phyloP scores from a whole-genome alignment of 805 yeast genomes.

The Kodamaea leandrae region DNA sequence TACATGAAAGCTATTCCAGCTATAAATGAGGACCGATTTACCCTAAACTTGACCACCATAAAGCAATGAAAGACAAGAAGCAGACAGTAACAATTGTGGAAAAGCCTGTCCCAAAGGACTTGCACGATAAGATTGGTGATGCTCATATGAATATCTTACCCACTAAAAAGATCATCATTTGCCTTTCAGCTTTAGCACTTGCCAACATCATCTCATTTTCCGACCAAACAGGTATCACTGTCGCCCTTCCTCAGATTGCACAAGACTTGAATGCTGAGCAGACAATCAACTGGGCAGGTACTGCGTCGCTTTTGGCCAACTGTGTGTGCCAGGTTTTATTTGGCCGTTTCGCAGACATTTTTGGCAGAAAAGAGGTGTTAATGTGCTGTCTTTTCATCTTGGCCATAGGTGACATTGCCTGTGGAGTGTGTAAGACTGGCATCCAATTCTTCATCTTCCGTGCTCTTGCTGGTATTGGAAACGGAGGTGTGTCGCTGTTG shows the following conservation, averaged over 20 bases:
- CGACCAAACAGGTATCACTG: slow-evolving; percentile 50
- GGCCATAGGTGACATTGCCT: slow-evolving; percentile 45
- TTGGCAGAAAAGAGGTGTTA: slow-evolving; percentile 48
- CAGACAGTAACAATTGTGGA: not conserved
- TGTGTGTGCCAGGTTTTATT: slow-evolving; percentile 51
- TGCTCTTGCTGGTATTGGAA: slow-evolving; percentile 55
- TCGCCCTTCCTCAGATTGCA: slow-evolving; percentile 49
- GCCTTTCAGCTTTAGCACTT: slow-evolving; percentile 36
- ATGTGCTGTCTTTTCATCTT: slow-evolving; percentile 39
- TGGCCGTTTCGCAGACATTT: slow-evolving; percentile 56
- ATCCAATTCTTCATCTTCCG: slow-evolving; percentile 50
- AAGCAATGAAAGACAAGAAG: not conserved
- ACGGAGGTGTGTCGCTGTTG: slow-evolving; percentile 51
- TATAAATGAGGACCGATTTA: too few relatives aligned
- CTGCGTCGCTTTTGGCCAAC: slow-evolving; percentile 50
- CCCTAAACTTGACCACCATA: too few relatives aligned
- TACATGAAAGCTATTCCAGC: too few relatives aligned
- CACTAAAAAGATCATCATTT: slow-evolving; percentile 32
- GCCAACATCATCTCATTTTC: slow-evolving; percentile 44
- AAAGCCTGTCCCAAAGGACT: slow-evolving; percentile 1
- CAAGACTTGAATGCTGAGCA: slow-evolving; percentile 44
- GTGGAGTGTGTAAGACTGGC: slow-evolving; percentile 51
- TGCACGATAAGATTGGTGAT: slow-evolving; percentile 33
- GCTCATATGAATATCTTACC: slow-evolving; percentile 44
- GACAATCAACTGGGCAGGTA: slow-evolving; percentile 59